Percentiles rank a stretch among this genome's conserved stretches.
These are phyloP conservation scores for Somion occarium DNA, from an alignment of 1,284 basidiomycete species.

Conservation along the genomic window DNA sequence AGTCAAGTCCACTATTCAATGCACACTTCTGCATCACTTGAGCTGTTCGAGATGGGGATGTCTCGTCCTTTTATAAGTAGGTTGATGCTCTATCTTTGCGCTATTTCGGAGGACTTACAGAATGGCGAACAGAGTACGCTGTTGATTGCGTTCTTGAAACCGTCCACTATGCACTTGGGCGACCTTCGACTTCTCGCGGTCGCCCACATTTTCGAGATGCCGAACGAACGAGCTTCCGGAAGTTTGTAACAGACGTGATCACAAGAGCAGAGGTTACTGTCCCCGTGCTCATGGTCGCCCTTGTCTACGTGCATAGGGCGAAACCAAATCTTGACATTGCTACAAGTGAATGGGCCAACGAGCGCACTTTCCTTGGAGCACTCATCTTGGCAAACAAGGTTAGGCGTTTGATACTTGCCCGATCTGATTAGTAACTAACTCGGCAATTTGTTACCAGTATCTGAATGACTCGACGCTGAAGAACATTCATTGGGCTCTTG, in stretches of 20 bases:
- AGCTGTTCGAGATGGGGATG: slow-evolving; percentile 59
- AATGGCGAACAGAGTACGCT: slow-evolving; percentile 48
- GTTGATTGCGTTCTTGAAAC: slow-evolving; percentile 63
- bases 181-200: slow-evolving; percentile 48
- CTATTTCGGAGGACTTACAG: neutral
- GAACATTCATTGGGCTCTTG: slow-evolving; percentile 8
- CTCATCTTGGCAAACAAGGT: slow-evolving; percentile 72
- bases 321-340: slow-evolving; percentile 71
- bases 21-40: slow-evolving; percentile 58
- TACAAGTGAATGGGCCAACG: slow-evolving; percentile 73
- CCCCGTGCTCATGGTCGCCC: slow-evolving; percentile 55
- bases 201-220: slow-evolving; percentile 41
- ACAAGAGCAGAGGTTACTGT: slow-evolving; percentile 63
- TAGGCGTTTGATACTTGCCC: slow-evolving; percentile 18
- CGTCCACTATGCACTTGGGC: slow-evolving; percentile 66
- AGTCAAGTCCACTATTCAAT: slow-evolving; percentile 56
- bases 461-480: slow-evolving; percentile 9
- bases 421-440: neutral
- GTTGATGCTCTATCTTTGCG: slow-evolving; percentile 20
- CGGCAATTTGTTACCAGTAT: neutral
- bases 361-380: slow-evolving; percentile 71
- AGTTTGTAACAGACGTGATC: slow-evolving; percentile 62
- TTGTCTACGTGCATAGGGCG: slow-evolving; percentile 68
- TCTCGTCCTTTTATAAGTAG: slow-evolving; percentile 55
- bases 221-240: slow-evolving; percentile 50